Evolutionary conservation across 2,329 filamentous ascomycete genomes (phyloP), one percentile per base, ranked within the genome.

Genomic region (Truncatella angustata): DNA sequence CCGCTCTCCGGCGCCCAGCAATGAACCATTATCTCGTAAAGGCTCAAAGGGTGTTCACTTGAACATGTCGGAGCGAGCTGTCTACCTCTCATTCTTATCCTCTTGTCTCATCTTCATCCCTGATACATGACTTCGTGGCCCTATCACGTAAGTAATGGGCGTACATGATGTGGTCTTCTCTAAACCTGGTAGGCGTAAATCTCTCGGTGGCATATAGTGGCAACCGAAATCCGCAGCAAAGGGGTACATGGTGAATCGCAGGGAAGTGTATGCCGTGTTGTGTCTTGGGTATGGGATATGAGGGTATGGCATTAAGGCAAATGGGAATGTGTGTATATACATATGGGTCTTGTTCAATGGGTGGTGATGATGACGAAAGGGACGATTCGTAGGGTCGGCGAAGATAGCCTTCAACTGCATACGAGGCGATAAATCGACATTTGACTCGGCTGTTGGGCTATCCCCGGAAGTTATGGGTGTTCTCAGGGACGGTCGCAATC

Each of bases 91-190:
- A 20, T 20, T 35, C 26, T 24, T 44, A 44, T 30, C 20, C 42
- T 36, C 36, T 20, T 16, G 40, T 11, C 48, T 57, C 55, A 53
- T 58, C 56, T 61, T 58, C 60, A 65, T 44, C 40, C 40, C 40
- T 18, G 20, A 24, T 68, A 68, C 66, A 68, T 68, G 66, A 68
- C 56, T 68, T 67, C 66, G 63, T 68, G 61, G 60, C 63, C 66
- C 61, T 24, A 36, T 36, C 54, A 16, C 52, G 53, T 37, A 46
- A 50, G 45, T 59, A 58, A 53, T 60, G 64, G 64, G 62, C 59
- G 58, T 68, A 67, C 66, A 68, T 66, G 64, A 66, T 56, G 58
- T 65, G 57, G 62, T 65, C 62, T 66, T 67, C 60, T 68, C 62
- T 67, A 66, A 63, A 61, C 57, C 60, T 54, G 57, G 53, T 56